Conservation (phyloP, 176 grass and related monocot genomes). For the Cenchrus purpureus region DNA sequence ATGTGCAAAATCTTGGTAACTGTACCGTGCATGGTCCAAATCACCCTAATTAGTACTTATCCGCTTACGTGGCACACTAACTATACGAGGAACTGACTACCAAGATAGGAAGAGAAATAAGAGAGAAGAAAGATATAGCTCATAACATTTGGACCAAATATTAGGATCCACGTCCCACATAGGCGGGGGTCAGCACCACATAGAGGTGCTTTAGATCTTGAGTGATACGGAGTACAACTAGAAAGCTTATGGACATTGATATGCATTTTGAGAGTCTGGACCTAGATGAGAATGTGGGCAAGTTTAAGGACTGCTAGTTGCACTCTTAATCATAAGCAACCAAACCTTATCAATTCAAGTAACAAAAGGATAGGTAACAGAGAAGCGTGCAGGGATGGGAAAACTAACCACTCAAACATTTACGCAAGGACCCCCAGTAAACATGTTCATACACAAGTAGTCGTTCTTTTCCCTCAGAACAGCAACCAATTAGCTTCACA, state of each 20-base stretch:
- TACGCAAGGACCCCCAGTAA: not conserved
- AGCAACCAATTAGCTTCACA: constrained; percentile 5
- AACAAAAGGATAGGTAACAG: not conserved
- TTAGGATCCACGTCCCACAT: no score
- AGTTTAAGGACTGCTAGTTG: not conserved
- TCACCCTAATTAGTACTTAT: no score
- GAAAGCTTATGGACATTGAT: not conserved
- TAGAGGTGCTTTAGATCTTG: no score
- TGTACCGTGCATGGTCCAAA: no score
- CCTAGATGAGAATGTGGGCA: not conserved
- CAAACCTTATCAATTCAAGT: not conserved
- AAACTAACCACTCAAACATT: constrained; percentile 7
- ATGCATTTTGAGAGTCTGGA: not conserved
- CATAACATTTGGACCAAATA: no score
- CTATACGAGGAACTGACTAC: no score
- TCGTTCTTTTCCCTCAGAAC: not conserved
- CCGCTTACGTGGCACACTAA: no score
- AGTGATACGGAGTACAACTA: not conserved
- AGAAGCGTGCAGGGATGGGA: not conserved
- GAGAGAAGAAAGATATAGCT: no score
- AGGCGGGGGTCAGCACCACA: no score
- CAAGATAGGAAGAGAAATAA: no score
- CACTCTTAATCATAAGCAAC: not conserved
- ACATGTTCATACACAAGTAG: constrained; percentile 27
- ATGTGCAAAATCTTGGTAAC: no score